Evolutionary conservation across 345 rosid genomes (phyloP).

Genomic region (Aquilaria malaccensis): DNA sequence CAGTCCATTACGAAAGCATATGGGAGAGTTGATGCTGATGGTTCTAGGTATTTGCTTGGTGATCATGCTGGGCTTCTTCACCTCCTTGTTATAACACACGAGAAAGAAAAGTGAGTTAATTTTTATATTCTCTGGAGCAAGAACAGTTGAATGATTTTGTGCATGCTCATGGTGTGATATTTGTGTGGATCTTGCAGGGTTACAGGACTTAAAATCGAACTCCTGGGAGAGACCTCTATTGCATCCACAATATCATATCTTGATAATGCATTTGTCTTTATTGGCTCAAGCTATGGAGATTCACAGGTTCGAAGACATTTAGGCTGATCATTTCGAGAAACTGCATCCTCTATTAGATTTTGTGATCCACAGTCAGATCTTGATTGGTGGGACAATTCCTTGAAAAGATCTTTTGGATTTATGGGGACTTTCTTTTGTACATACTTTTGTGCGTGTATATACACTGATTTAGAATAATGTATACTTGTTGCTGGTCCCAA

Average conservation of each 20-base stretch:
- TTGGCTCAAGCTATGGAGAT: conserved; percentile 97
- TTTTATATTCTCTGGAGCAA: not conserved
- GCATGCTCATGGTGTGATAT: not conserved
- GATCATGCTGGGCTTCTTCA: conserved; percentile 87
- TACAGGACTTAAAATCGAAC: conserved; percentile 92
- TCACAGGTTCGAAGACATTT: conserved; percentile 50
- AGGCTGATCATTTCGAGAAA: too few relatives aligned
- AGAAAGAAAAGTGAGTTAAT: conserved; percentile 75
- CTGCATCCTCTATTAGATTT: too few relatives aligned
- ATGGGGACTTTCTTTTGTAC: too few relatives aligned
- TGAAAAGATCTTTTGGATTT: too few relatives aligned
- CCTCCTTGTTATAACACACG: conserved; percentile 87
- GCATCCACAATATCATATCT: conserved; percentile 90
- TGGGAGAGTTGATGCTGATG: conserved; percentile 96
- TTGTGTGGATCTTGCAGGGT: conserved; percentile 47
- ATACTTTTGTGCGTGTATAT: too few relatives aligned
- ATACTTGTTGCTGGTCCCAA: too few relatives aligned
- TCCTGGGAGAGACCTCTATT: conserved; percentile 92
- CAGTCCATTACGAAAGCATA: conserved; percentile 88
- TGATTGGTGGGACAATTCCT: too few relatives aligned
- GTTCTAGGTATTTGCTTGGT: conserved; percentile 90
- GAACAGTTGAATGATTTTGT: not conserved
- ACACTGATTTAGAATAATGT: too few relatives aligned
- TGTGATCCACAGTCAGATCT: too few relatives aligned
- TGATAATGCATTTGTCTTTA: conserved; percentile 76